A percentile compares a stretch with the other conserved stretches of the same genome.
phyloP scores from a whole-genome alignment of 805 yeast genomes.

The Ogataea minuta region DNA sequence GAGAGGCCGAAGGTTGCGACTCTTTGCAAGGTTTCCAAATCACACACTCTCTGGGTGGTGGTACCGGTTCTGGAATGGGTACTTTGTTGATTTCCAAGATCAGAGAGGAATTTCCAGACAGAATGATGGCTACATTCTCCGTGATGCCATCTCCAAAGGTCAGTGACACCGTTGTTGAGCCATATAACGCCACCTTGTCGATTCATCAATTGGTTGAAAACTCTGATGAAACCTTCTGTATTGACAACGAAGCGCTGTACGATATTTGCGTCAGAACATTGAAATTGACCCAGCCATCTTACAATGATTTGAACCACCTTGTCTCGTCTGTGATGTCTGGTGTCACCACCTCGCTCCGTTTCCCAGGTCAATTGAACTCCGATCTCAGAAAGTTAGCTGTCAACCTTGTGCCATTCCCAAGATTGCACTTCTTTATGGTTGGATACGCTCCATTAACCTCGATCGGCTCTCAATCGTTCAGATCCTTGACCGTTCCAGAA shows the following conservation, averaged over 20 bases:
- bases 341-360: constrained; percentile 89
- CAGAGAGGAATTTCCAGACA: constrained; percentile 90
- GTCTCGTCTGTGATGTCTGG: constrained; percentile 94
- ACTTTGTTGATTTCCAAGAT: constrained; percentile 80
- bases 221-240: constrained; percentile 91
- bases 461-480: constrained; percentile 74
- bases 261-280: constrained; percentile 85
- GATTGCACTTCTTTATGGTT: constrained; percentile 93
- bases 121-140: constrained; percentile 95
- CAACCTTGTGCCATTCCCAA: constrained; percentile 91
- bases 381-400: constrained; percentile 93
- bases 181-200: constrained; percentile 89
- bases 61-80: constrained; percentile 98
- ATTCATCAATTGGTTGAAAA: constrained; percentile 88
- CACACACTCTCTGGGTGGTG: constrained; percentile 81
- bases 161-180: constrained; percentile 92
- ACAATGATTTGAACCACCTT: constrained; percentile 74
- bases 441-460: constrained; percentile 93
- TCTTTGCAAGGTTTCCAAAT: constrained; percentile 94
- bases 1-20: constrained; percentile 93
- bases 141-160: constrained; percentile 91
- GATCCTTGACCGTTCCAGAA: constrained; percentile 84
- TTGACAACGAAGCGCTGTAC: constrained; percentile 91
- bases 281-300: constrained; percentile 75
- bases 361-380: constrained; percentile 92